These are phyloP conservation scores for Gossypium herbaceum DNA, from an alignment of 345 rosid species.

Conservation along the genomic window DNA sequence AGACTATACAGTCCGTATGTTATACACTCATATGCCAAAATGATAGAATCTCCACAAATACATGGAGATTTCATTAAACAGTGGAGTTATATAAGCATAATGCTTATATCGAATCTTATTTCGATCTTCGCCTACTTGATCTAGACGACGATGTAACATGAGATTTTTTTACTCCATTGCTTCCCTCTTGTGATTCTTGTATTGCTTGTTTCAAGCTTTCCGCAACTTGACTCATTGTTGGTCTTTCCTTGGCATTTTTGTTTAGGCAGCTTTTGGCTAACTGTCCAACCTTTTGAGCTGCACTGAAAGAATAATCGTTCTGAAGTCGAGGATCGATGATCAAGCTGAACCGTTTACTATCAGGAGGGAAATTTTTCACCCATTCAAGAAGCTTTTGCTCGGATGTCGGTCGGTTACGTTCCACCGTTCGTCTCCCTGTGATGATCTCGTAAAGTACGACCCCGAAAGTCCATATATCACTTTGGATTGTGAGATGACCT, in stretches of 20 bases:
- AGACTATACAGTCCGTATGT: not conserved
- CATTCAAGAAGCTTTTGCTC: conserved; percentile 85
- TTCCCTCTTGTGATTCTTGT: conserved; percentile 37
- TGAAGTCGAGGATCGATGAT: conserved; percentile 72
- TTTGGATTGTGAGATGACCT: conserved; percentile 69
- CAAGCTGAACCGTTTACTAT: conserved; percentile 62
- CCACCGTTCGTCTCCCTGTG: conserved; percentile 75
- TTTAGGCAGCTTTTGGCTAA: conserved; percentile 75
- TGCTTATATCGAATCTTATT: conserved; percentile 8
- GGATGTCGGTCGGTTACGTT: conserved; percentile 49
- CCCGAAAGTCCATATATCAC: conserved; percentile 82
- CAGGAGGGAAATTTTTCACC: conserved; percentile 74
- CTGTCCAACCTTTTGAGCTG: conserved; percentile 51
- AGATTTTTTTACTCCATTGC: not conserved
- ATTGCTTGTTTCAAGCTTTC: conserved; percentile 51
- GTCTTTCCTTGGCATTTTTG: conserved; percentile 71
- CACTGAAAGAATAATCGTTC: conserved; percentile 39
- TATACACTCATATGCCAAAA: no score
- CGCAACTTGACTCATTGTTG: conserved; percentile 57
- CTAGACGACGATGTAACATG: conserved; percentile 18
- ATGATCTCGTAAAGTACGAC: conserved; percentile 93
- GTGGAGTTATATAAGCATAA: no score
- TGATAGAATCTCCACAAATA: no score
- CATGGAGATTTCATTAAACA: no score
- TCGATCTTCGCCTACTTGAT: conserved; percentile 4